Percentiles rank a stretch among this genome's conserved stretches.
Conservation (phyloP, 2,329 filamentous ascomycete genomes). For the Cephalotrichum gorgonifer region DNA sequence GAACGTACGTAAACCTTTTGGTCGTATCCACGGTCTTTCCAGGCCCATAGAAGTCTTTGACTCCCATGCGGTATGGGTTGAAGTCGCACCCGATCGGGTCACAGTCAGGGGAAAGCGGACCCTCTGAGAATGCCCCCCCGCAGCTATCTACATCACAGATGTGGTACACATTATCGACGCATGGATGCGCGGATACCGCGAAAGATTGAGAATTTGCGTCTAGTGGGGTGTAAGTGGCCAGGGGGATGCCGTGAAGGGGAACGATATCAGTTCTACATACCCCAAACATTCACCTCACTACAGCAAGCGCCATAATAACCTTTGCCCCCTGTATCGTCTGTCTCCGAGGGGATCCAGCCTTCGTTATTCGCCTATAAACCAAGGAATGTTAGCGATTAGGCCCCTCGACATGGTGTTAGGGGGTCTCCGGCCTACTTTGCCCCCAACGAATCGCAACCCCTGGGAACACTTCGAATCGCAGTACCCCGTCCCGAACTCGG, state of each 20-base stretch:
- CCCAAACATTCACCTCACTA: slow-evolving; percentile 48
- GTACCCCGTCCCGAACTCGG: slow-evolving; percentile 46
- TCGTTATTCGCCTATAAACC: slow-evolving; percentile 23
- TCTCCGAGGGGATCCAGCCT: slow-evolving; percentile 34
- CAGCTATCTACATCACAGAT: slow-evolving; percentile 21
- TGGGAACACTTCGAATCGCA: slow-evolving; percentile 36
- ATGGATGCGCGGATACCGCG: slow-evolving; percentile 48
- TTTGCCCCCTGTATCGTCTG: slow-evolving; percentile 38
- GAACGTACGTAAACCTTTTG: slow-evolving; percentile 34
- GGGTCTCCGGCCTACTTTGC: slow-evolving; percentile 14
- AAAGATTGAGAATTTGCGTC: slow-evolving; percentile 45
- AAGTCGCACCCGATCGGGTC: slow-evolving; percentile 57
- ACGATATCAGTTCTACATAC: neutral
- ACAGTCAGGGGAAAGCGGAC: slow-evolving; percentile 47
- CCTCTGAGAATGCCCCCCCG: slow-evolving; percentile 34
- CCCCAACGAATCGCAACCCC: slow-evolving; percentile 38
- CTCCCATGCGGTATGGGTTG: slow-evolving; percentile 54
- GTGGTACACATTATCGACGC: slow-evolving; percentile 29
- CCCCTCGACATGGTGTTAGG: too few species aligned
- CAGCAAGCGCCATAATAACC: slow-evolving; percentile 42
- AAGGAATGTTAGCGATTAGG: neutral
- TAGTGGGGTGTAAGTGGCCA: neutral
- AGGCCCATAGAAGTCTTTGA: slow-evolving; percentile 47
- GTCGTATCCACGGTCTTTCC: slow-evolving; percentile 46
- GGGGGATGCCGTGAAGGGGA: neutral